phyloP scores from a whole-genome alignment of 1,284 basidiomycete genomes.

The Phellopilus nigrolimitatus region DNA sequence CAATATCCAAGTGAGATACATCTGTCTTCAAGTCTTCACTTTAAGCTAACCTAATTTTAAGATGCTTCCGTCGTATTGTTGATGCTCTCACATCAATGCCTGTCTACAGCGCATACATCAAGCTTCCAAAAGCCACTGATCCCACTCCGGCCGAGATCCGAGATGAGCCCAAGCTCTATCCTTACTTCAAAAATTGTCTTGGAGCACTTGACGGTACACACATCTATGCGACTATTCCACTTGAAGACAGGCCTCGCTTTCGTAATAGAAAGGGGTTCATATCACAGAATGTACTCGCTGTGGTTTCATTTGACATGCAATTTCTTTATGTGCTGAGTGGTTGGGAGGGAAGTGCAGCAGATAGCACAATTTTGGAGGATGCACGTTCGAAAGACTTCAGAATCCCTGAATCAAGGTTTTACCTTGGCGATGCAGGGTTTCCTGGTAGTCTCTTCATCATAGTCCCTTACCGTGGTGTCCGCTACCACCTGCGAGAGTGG shows the following conservation, averaged over 20 bases:
- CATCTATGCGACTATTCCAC: slow-evolving; percentile 28
- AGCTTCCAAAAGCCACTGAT: slow-evolving; percentile 19
- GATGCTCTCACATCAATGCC: neutral
- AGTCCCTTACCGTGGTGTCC: slow-evolving; percentile 19
- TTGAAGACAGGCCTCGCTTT: slow-evolving; percentile 23
- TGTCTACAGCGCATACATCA: slow-evolving; percentile 26
- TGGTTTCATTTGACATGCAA: slow-evolving; percentile 28
- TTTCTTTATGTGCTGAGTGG: slow-evolving; percentile 29
- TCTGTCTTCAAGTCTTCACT: neutral
- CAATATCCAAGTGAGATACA: slow-evolving; percentile 17
- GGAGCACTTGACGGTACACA: slow-evolving; percentile 40
- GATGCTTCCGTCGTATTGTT: slow-evolving; percentile 20
- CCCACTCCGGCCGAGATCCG: slow-evolving; percentile 22
- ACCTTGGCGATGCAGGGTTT: slow-evolving; percentile 20
- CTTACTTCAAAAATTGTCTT: slow-evolving; percentile 33
- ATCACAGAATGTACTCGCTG: slow-evolving; percentile 33
- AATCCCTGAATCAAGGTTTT: slow-evolving; percentile 13
- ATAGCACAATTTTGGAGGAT: slow-evolving; percentile 18
- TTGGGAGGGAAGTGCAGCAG: slow-evolving; percentile 24
- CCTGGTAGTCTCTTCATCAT: slow-evolving; percentile 29
- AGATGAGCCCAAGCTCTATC: slow-evolving; percentile 32
- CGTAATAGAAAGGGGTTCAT: slow-evolving; percentile 33
- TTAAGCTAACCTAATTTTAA: slow-evolving; percentile 10
- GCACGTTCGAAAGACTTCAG: slow-evolving; percentile 8
- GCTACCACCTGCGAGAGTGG: slow-evolving; percentile 20